Evolutionary conservation across 176 grass and related monocot species (phyloP).

Genomic region (Echinochloa phyllopogon): DNA sequence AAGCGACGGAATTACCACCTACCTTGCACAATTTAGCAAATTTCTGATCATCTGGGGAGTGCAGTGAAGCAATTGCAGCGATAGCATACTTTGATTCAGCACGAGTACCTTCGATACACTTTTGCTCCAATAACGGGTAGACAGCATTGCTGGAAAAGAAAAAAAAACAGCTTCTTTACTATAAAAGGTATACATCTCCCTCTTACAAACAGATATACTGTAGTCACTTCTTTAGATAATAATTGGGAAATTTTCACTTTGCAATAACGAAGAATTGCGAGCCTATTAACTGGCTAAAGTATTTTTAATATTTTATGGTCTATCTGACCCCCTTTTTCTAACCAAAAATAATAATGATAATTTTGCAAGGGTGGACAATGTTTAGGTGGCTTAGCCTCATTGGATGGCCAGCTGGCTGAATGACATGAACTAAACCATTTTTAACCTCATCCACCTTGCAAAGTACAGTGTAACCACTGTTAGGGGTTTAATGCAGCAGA

Average conservation of each 20-base stretch:
- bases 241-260: neutral
- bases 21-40: constrained; percentile 76
- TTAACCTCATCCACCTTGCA: neutral
- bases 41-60: constrained; percentile 49
- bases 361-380: neutral
- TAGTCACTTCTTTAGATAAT: neutral
- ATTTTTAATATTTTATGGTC: neutral
- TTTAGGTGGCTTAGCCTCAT: neutral
- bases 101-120: constrained; percentile 91
- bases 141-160: constrained; percentile 58
- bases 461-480: neutral
- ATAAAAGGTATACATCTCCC: neutral
- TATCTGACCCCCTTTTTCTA: neutral
- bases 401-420: neutral
- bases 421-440: neutral
- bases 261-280: neutral
- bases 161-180: constrained; percentile 23
- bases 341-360: neutral
- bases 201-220: neutral
- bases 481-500: neutral
- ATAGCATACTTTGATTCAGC: constrained; percentile 89
- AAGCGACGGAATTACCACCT: constrained; percentile 23
- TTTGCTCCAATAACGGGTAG: constrained; percentile 81
- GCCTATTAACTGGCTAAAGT: neutral
- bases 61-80: constrained; percentile 68